Evolutionary conservation across 2,329 filamentous ascomycete species (phyloP).

Genomic region (Helminthosporium solani): DNA sequence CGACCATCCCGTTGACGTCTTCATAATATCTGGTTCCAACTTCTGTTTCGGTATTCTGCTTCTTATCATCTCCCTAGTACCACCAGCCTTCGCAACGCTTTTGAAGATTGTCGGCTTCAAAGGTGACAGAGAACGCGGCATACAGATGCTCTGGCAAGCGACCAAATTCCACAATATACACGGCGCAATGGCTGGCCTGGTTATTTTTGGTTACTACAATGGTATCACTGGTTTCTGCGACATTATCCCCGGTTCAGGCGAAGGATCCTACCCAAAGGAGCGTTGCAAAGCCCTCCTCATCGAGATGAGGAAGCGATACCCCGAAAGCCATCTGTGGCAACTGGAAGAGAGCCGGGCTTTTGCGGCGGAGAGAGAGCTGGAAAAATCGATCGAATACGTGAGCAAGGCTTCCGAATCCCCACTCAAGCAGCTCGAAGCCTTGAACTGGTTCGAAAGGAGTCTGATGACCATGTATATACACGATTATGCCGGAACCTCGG

Average conservation of each 20-base stretch:
- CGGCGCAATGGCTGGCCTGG: constrained; percentile 82
- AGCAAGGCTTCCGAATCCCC: constrained; percentile 61
- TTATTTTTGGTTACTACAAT: constrained; percentile 85
- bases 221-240: constrained; percentile 83
- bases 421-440: constrained; percentile 84
- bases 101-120: constrained; percentile 87
- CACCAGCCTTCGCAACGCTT: constrained; percentile 83
- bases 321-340: constrained; percentile 80
- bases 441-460: constrained; percentile 82
- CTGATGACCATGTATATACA: constrained; percentile 78
- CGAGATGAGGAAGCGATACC: constrained; percentile 76
- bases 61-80: constrained; percentile 87
- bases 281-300: constrained; percentile 67
- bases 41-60: constrained; percentile 88
- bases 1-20: constrained; percentile 73
- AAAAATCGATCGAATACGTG: constrained; percentile 67
- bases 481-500: constrained; percentile 71
- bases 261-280: constrained; percentile 66
- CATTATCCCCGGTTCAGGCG: constrained; percentile 68
- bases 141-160: constrained; percentile 87
- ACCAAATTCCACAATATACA: constrained; percentile 85
- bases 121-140: constrained; percentile 79
- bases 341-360: constrained; percentile 82
- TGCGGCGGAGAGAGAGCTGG: constrained; percentile 65
- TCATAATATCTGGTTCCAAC: constrained; percentile 84